Conservation (phyloP, 2,329 filamentous ascomycete species). For the Fusarium dimerum region DNA sequence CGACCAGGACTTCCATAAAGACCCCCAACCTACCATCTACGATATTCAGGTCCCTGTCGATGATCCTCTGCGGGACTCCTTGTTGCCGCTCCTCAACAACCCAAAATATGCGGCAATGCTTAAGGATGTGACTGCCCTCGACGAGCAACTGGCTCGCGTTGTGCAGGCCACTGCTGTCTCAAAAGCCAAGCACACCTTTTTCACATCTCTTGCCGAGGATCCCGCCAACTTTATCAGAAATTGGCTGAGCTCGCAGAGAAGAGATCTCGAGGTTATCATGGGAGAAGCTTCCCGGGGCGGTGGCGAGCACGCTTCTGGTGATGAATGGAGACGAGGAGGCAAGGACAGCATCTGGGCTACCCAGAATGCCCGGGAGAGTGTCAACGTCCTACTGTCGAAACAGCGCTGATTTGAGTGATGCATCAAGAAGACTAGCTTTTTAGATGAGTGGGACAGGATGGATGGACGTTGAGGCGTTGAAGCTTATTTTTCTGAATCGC, state of each 20-base stretch:
- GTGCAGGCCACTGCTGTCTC: conserved; percentile 81
- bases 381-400: conserved; percentile 60
- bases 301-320: conserved; percentile 54
- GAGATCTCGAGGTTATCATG: conserved; percentile 84
- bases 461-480: conserved; percentile 20
- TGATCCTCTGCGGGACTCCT: conserved; percentile 72
- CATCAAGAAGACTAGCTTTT: conserved; percentile 1
- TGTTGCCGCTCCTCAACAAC: conserved; percentile 67
- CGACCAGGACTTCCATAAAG: conserved; percentile 77
- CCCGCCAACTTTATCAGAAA: conserved; percentile 81
- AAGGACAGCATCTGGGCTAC: conserved; percentile 57
- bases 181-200: conserved; percentile 89
- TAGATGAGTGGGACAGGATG: conserved; percentile 1
- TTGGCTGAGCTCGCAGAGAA: conserved; percentile 89
- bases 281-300: conserved; percentile 74
- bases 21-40: conserved; percentile 80
- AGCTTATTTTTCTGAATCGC: conserved; percentile 14
- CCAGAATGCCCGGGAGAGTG: conserved; percentile 62
- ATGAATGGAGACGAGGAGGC: conserved; percentile 69
- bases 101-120: conserved; percentile 71
- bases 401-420: conserved; percentile 37
- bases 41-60: conserved; percentile 84
- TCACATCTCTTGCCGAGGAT: conserved; percentile 75
- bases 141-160: conserved; percentile 82
- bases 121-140: conserved; percentile 72